Base-by-base conservation (phyloP, 768 basidiomycete species). In the Fibroporia radiculosa region DNA sequence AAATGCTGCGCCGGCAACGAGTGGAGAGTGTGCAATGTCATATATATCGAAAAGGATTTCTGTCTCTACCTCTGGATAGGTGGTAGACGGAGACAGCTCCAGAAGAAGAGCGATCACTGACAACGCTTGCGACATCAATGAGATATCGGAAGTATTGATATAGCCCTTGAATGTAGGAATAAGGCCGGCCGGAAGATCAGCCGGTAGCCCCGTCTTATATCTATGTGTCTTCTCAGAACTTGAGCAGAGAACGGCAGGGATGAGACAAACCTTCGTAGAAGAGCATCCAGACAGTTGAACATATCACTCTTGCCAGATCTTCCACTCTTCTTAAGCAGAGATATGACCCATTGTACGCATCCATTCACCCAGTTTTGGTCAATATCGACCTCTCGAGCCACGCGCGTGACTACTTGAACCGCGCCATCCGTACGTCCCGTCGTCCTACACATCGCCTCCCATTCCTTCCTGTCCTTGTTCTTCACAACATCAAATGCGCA, bases 291-390 rank as follows among this genome's bases (percentile, higher is more conserved):
- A 40, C 84, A 86, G 34, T 68, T 69, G 63, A 96, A 95, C 1
- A 90, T 73, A 42, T 91, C 87, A 11, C 71, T 72, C 62, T 90
- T 93, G 28, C 87, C 85, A 3, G 72, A 63, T 24, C 90, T 71
- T 37, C 88, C 86, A 50, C 82, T 88, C 66, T 83, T 89, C 64
- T 76, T 79, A 49, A 95, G 61, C 19, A 96, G 59, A 5, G 72
- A 71, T 59, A 88, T 73, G 16, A 85, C 67, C 79, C 88, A 91
- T 24, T 85, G 77, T 14, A 93, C 67, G 50, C 81, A 84, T 4
- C 78, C 79, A 44, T 84, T 80, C 11, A 92, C 78, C 93, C 93
- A 98, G 11, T 72, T 67, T 57, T 86, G 82, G 18, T 74, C 71
- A 37, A 87, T 70, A 16, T 74, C 70, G 27, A 84, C 84, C 45